Evolutionary conservation across 805 yeast genomes (phyloP).

Genomic region (Saccharomycopsis fibuligera): DNA sequence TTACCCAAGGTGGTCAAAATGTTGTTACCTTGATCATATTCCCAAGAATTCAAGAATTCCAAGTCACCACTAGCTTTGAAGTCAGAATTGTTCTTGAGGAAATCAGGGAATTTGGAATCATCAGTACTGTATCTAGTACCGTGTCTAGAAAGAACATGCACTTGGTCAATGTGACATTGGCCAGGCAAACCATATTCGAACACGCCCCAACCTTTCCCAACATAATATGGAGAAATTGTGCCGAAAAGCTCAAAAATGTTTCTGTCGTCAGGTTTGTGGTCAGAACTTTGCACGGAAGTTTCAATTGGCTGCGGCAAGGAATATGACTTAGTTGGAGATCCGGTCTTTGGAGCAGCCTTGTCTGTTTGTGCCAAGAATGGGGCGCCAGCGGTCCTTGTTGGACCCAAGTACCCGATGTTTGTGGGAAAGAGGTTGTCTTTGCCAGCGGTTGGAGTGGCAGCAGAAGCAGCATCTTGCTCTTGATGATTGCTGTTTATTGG

Average conservation of each 20-base stretch:
- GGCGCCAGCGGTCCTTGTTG: constrained; percentile 20
- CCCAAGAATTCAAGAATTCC: constrained; percentile 44
- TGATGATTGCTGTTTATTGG: background rate
- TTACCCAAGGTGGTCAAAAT: constrained; percentile 23
- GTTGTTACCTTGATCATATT: constrained; percentile 19
- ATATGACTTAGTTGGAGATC: constrained; percentile 15
- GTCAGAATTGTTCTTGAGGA: constrained; percentile 18
- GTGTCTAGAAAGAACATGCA: constrained; percentile 67
- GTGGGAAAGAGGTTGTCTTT: constrained; percentile 11
- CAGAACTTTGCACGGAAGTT: constrained; percentile 20
- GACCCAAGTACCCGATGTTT: constrained; percentile 15
- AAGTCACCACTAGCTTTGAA: constrained; percentile 39
- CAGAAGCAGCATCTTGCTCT: background rate
- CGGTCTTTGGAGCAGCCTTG: constrained; percentile 6
- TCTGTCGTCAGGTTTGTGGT: constrained; percentile 17
- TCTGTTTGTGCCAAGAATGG: constrained; percentile 20
- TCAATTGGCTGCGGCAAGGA: constrained; percentile 21
- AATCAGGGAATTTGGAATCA: constrained; percentile 27
- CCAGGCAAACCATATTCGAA: constrained; percentile 24
- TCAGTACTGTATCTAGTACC: constrained; percentile 71
- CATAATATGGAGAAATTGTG: constrained; percentile 22
- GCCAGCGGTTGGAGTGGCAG: background rate
- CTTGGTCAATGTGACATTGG: constrained; percentile 54
- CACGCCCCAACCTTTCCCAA: constrained; percentile 23
- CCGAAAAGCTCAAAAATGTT: constrained; percentile 22